Evolutionary conservation across 2,329 filamentous ascomycete species (phyloP).

Genomic region (Colletotrichum sp.): DNA sequence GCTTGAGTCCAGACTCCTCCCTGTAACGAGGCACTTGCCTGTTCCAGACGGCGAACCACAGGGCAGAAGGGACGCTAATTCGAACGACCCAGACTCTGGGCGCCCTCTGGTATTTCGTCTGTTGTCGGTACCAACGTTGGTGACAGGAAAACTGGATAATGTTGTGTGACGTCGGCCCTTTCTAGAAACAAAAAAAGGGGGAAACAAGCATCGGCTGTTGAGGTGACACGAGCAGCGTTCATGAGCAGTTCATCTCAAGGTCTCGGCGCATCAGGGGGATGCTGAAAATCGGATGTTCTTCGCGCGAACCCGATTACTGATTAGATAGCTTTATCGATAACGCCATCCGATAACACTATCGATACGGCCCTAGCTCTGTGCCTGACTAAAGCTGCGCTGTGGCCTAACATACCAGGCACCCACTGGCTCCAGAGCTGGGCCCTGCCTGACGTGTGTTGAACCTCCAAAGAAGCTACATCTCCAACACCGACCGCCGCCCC

Average conservation of each 20-base stretch:
- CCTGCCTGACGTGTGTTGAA: slow-evolving; percentile 18
- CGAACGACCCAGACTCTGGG: not conserved
- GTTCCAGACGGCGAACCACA: not conserved
- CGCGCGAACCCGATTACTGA: not conserved
- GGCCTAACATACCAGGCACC: not conserved
- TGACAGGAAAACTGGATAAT: not conserved
- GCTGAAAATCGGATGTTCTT: not conserved
- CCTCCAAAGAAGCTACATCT: slow-evolving; percentile 21
- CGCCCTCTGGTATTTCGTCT: not conserved
- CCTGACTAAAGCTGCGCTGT: not conserved
- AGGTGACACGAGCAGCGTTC: not conserved
- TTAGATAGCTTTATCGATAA: not conserved
- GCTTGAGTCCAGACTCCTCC: not conserved
- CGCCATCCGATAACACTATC: not conserved
- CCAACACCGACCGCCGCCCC: slow-evolving; percentile 1
- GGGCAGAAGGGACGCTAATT: slow-evolving; percentile 8
- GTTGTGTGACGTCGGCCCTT: not conserved
- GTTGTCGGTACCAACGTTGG: not conserved
- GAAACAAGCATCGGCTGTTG: not conserved
- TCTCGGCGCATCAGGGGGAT: not conserved
- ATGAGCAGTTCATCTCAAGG: slow-evolving; percentile 2
- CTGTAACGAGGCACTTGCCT: not conserved
- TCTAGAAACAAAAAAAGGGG: not conserved
- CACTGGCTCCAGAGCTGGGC: not conserved
- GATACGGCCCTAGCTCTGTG: not conserved